Evolutionary conservation across 2,329 filamentous ascomycete species (phyloP).

Genomic region (Colletotrichum destructivum): DNA sequence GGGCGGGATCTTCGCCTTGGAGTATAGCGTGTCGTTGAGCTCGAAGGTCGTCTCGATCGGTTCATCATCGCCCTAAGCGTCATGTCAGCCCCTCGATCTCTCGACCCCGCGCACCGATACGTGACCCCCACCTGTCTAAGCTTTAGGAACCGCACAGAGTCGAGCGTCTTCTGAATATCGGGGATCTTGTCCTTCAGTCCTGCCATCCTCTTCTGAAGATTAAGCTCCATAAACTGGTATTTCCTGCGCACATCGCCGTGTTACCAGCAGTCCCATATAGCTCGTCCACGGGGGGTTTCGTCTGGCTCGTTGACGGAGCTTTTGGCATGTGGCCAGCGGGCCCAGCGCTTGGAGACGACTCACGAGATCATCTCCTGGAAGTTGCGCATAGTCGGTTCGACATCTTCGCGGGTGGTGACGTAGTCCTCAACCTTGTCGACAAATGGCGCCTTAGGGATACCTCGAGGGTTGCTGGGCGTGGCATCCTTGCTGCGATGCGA

Average conservation of each 20-base stretch:
- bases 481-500: constrained; percentile 59
- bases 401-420: constrained; percentile 82
- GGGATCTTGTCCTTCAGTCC: constrained; percentile 96
- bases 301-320: neutral
- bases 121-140: constrained; percentile 73
- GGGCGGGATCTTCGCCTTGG: constrained; percentile 85
- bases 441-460: constrained; percentile 87
- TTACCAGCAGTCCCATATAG: constrained; percentile 30
- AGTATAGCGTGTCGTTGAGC: constrained; percentile 95
- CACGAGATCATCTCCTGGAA: constrained; percentile 97
- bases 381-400: constrained; percentile 84
- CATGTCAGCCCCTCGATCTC: constrained; percentile 7
- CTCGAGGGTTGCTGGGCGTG: constrained; percentile 81
- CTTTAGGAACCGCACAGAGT: constrained; percentile 90
- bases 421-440: constrained; percentile 93
- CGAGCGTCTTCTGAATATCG: constrained; percentile 95
- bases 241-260: constrained; percentile 73
- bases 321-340: neutral
- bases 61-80: constrained; percentile 66
- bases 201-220: constrained; percentile 85
- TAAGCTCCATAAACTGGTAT: constrained; percentile 99
- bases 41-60: constrained; percentile 95
- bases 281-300: neutral
- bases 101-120: neutral
- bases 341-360: constrained; percentile 50